Percentiles rank a stretch among this genome's conserved stretches.
phyloP scores from a whole-genome alignment of 352 stramenopile genomes.

The Globisporangium megalacanthum region DNA sequence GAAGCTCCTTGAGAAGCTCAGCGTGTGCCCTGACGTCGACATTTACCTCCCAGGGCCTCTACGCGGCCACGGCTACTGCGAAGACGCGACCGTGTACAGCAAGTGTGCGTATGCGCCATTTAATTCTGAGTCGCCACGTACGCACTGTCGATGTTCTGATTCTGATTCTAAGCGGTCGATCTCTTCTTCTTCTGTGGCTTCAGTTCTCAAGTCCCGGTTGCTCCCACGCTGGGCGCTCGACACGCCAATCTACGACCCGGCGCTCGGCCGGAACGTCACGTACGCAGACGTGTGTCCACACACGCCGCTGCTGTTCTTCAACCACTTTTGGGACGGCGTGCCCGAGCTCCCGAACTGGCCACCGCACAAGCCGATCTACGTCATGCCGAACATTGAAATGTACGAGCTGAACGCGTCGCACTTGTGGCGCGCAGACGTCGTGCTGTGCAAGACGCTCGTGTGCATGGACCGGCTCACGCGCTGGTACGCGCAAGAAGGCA shows the following conservation, averaged over 20 bases:
- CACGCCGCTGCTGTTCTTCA: conserved; percentile 48
- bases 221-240: conserved; percentile 42
- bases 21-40: conserved; percentile 52
- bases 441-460: conserved; percentile 45
- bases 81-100: conserved; percentile 54
- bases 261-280: conserved; percentile 18
- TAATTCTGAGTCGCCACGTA: too few relatives aligned
- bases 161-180: too few relatives aligned
- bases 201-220: conserved; percentile 36
- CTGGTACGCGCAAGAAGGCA: conserved; percentile 50
- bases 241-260: conserved; percentile 23
- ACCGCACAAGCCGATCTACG: conserved; percentile 31
- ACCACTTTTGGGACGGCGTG: conserved; percentile 48
- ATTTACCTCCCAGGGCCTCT: conserved; percentile 36
- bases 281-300: conserved; percentile 51
- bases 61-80: conserved; percentile 57
- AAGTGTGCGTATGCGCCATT: conserved; percentile 32
- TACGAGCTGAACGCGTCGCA: conserved; percentile 39
- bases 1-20: conserved; percentile 8
- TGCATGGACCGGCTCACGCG: conserved; percentile 12
- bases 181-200: not conserved
- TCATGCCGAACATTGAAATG: conserved; percentile 60
- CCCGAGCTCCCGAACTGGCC: conserved; percentile 23
- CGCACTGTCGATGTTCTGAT: too few relatives aligned
- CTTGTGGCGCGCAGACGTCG: conserved; percentile 36